phyloP scores from a whole-genome alignment of 225 moss, liverwort and hornwort species.

The Asterella californica region DNA sequence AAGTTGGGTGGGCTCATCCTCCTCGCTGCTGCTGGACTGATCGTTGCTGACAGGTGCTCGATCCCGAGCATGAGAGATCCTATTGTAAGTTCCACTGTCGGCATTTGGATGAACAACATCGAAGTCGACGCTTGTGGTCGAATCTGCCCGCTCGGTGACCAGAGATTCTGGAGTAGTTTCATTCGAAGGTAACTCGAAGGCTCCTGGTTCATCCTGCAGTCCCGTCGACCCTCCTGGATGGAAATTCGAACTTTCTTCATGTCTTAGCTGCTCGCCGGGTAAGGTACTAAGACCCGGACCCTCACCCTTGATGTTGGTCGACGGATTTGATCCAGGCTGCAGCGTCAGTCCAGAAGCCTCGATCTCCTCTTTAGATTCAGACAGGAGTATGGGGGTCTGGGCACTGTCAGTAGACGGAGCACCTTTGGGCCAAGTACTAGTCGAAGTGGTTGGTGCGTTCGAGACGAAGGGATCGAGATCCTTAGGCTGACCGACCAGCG shows the following conservation, averaged over 20 bases:
- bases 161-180: no score
- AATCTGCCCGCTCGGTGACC: neutral
- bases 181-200: neutral
- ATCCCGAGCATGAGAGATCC: neutral
- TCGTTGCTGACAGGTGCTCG: neutral
- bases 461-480: neutral
- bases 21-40: neutral
- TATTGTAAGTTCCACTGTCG: neutral
- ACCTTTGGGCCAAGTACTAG: neutral
- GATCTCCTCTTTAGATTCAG: neutral
- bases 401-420: neutral
- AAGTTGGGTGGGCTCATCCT: neutral
- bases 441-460: neutral
- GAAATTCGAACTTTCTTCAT: neutral
- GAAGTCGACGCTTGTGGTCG: neutral
- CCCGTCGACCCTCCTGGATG: neutral
- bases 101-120: neutral
- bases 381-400: neutral
- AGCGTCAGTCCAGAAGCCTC: conserved; percentile 1
- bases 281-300: neutral
- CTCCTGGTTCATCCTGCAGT: neutral
- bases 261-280: neutral
- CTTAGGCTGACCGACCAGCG: no score
- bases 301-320: neutral
- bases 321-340: neutral